Evolutionary conservation across 768 basidiomycete genomes (phyloP), one percentile per base, ranked within the genome.

Genomic region (Tulasnella sp.): DNA sequence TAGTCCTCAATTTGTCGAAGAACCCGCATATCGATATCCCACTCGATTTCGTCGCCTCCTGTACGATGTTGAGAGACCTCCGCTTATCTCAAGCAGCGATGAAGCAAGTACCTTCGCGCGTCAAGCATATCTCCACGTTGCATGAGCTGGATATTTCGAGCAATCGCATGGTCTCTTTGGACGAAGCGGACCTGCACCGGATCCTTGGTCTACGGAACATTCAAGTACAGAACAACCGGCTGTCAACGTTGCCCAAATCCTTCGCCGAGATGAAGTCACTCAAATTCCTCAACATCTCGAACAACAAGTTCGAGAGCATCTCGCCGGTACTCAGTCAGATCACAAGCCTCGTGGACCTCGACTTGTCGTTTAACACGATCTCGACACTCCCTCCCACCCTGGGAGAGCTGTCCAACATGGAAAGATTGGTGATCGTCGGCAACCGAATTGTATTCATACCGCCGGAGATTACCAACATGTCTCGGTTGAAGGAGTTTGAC

Each of bases 11-110:
- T 80, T 89, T 99, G 21, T 97, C 96, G 3, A 91, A 94, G 71
- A 99, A 99, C 84, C 96, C 97, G 2, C 95, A 97, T 90, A 89
- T 97, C 77, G 97, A 99, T 85, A 93, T 99, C 46, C 98, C 97
- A 0, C 91, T 95, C 74, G 98, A 99, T 85, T 99, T 99, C 84
- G 92, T 98, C 79, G 94, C 98, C 85, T 90, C 92, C 6, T 97
- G 96, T 83, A 90, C 90, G 0, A 89, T 88, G 7, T 89, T 99
- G 14, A 91, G 92, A 79, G 96, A 98, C 82, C 90, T 99, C 62
- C 91, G 92, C 10, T 87, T 99, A 56, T 92, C 93, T 14, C 91
- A 94, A 81, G 97, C 97, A 93, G 94, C 94, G 19, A 93, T 98
- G 89, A 98, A 97, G 85, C 92, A 93, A 81, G 93, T 98, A 0